These are phyloP conservation scores for Amanita polypyramis DNA, from an alignment of 768 basidiomycete genomes.

Conservation along the genomic window DNA sequence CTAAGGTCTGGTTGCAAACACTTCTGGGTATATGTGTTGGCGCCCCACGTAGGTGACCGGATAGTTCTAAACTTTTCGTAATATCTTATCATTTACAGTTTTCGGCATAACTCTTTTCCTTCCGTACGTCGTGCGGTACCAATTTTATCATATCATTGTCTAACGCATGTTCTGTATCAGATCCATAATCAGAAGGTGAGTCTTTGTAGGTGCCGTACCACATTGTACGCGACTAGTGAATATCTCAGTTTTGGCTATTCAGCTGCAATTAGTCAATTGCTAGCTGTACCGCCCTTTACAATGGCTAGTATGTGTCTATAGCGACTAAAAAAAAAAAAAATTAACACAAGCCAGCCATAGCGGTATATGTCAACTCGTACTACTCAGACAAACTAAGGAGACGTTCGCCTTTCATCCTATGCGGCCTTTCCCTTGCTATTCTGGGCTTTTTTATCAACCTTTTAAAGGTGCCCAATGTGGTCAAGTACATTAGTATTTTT, in stretches of 20 bases:
- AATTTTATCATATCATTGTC: background rate
- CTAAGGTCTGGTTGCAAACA: conserved; percentile 41
- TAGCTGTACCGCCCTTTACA: conserved; percentile 61
- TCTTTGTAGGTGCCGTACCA: background rate
- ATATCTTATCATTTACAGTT: conserved; percentile 23
- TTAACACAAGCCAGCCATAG: conserved; percentile 18
- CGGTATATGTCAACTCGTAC: conserved; percentile 39
- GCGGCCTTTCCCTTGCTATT: too few species aligned
- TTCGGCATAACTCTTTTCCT: conserved; percentile 68
- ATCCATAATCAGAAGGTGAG: conserved; percentile 47
- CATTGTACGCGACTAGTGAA: background rate
- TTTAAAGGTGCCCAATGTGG: too few species aligned
- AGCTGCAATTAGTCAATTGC: conserved; percentile 45
- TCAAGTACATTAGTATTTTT: conserved; percentile 67
- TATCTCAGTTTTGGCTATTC: conserved; percentile 44
- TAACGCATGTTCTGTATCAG: conserved; percentile 19
- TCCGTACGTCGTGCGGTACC: conserved; percentile 35
- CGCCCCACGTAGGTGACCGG: conserved; percentile 38
- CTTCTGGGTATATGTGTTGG: conserved; percentile 48
- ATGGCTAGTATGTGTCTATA: conserved; percentile 37
- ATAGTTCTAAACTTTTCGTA: background rate
- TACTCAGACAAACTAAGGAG: conserved; percentile 46
- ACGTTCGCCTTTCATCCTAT: too few species aligned
- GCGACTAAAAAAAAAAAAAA: background rate
- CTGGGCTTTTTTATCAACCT: too few species aligned